phyloP scores from a whole-genome alignment of 371 early-diverging fungal species.

The Rhizopus sp. region DNA sequence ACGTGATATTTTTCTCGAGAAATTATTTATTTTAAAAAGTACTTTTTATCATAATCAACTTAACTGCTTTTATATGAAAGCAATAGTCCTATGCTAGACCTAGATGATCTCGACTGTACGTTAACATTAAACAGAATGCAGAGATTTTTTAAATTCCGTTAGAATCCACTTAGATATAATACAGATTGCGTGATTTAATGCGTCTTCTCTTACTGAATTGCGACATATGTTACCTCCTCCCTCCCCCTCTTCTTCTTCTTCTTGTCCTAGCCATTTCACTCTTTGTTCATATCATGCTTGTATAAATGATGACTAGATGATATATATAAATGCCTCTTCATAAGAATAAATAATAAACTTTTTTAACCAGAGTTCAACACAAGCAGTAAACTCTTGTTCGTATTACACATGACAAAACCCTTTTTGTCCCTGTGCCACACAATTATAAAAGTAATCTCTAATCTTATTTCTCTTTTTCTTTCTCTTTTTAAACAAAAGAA shows the following conservation, averaged over 20 bases:
- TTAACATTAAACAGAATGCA: no score
- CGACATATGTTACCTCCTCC: slow-evolving; percentile 12
- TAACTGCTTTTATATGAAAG: no score
- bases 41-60: no score
- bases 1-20: no score
- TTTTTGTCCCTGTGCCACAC: not conserved
- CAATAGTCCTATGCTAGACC: no score
- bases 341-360: not conserved
- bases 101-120: no score
- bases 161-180: slow-evolving; percentile 3
- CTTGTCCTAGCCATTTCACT: not conserved
- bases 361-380: not conserved
- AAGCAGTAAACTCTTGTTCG: not conserved
- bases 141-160: not conserved
- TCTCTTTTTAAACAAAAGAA: not conserved
- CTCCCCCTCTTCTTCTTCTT: slow-evolving; percentile 10
- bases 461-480: not conserved
- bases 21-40: no score
- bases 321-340: not conserved
- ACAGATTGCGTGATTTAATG: slow-evolving; percentile 25
- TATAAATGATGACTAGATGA: not conserved
- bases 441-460: not conserved
- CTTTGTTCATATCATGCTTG: not conserved
- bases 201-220: slow-evolving; percentile 15
- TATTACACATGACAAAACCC: slow-evolving; percentile 3